Base-by-base conservation (phyloP, 768 basidiomycete species). In the Cantharellus anzutake region DNA sequence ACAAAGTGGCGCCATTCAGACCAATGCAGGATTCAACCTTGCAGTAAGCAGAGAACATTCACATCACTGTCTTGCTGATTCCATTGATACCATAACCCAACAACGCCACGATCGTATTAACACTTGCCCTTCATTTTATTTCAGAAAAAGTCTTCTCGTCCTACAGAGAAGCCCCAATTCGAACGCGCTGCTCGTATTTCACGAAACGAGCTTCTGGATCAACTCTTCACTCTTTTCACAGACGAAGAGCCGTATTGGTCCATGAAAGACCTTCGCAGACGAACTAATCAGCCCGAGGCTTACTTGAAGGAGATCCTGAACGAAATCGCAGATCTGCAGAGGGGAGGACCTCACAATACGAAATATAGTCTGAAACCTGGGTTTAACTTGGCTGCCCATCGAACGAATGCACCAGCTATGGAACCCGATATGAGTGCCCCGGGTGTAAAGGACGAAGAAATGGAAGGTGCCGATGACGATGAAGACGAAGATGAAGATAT, bases 181-280 rank as follows among this genome's bases (percentile, higher is more conserved):
- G 70, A 71, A 56, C 66, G 66, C 48, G 62, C 64, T 53, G 66
- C 68, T n/a, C 68, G 73, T 29, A 62, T 73, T 35, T 69, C 71
- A 3, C 64, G 68, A n/a, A 67, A 70, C 62, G 71, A 74, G 59
- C 67, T 75, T 11, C 65, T 70, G 62, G 72, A 74, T 63, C 60
- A 68, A 41, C 63, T 75, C 44, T 71, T 71, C 64, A 42, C 59
- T 0, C 65, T 68, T 3, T 75, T 74, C 65, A 58, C 63, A 5
- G 63, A 69, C 51, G 7, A 11, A 11, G 68, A 69, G 41, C 68
- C 67, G 4, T 73, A 74, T 64, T 74, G 72, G 72, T 60, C 64
- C 29, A 59, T 69, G 52, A 69, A 68, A 61, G 61, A 62, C 3
- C 63, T 69, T 57, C 66, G 65, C 42, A 64, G 68, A 42, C 62